Conservation (phyloP, 805 yeast genomes). For the Sugiyamaella smithiae region DNA sequence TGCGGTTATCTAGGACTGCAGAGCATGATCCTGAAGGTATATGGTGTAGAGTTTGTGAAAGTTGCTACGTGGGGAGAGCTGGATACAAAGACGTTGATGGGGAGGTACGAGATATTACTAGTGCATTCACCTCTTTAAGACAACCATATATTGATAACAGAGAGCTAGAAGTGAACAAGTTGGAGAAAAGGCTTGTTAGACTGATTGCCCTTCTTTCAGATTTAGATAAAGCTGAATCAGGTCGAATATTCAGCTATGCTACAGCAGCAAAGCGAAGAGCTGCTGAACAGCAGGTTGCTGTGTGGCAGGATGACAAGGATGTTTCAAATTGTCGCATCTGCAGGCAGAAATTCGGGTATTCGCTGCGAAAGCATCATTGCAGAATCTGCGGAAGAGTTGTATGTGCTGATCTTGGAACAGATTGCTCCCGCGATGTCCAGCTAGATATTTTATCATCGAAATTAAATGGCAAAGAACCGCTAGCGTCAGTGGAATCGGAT, state of each 20-base stretch:
- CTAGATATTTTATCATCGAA: conserved; percentile 36
- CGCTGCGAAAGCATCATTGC: conserved; percentile 83
- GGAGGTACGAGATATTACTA: conserved; percentile 44
- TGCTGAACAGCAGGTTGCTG: conserved; percentile 48
- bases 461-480: conserved; percentile 23
- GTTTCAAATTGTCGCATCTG: conserved; percentile 64
- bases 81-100: conserved; percentile 50
- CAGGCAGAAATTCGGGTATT: conserved; percentile 50
- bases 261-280: conserved; percentile 31
- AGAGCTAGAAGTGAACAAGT: conserved; percentile 51
- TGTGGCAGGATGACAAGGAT: conserved; percentile 61
- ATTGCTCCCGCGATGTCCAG: conserved; percentile 75
- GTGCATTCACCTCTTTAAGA: conserved; percentile 43
- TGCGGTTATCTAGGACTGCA: conserved; percentile 48
- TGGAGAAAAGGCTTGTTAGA: conserved; percentile 55
- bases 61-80: conserved; percentile 56
- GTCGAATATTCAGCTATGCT: conserved; percentile 31
- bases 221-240: conserved; percentile 17
- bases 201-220: conserved; percentile 26
- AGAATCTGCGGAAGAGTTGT: conserved; percentile 80
- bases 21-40: conserved; percentile 47
- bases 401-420: conserved; percentile 61
- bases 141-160: conserved; percentile 44
- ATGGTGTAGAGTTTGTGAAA: conserved; percentile 70
- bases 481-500: conserved; percentile 18